phyloP scores from a whole-genome alignment of 2,329 filamentous ascomycete species.

The Hirsutella rhossiliensis region DNA sequence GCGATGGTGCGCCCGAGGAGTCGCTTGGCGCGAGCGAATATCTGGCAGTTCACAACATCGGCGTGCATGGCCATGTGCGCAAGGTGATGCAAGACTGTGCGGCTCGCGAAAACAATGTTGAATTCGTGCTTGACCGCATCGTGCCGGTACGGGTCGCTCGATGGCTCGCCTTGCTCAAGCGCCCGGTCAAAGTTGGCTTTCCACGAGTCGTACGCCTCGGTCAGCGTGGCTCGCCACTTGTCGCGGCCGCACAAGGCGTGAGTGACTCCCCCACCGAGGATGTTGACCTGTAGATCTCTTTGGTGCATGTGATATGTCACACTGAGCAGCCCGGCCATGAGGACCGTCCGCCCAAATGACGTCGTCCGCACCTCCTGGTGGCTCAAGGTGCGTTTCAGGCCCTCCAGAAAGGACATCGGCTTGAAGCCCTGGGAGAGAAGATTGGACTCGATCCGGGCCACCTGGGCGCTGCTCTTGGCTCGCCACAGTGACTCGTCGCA shows the following conservation, averaged over 20 bases:
- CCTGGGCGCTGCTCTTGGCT: slow-evolving; percentile 76
- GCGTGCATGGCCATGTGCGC: slow-evolving; percentile 98
- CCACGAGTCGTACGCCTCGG: slow-evolving; percentile 87
- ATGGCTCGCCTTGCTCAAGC: slow-evolving; percentile 45
- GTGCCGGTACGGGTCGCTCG: slow-evolving; percentile 41
- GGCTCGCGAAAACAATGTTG: slow-evolving; percentile 66
- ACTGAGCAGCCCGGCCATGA: slow-evolving; percentile 88
- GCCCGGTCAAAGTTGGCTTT: slow-evolving; percentile 82
- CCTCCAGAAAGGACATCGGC: slow-evolving; percentile 78
- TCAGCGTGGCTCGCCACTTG: slow-evolving; percentile 79
- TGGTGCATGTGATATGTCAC: slow-evolving; percentile 98
- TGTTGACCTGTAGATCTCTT: slow-evolving; percentile 82
- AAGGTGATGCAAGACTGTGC: slow-evolving; percentile 81
- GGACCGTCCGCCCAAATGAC: slow-evolving; percentile 79
- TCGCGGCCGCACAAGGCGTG: slow-evolving; percentile 75
- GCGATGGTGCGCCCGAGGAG: slow-evolving; percentile 80
- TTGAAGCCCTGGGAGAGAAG: slow-evolving; percentile 73
- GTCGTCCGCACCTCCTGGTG: slow-evolving; percentile 82
- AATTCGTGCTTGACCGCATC: slow-evolving; percentile 46
- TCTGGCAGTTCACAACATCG: slow-evolving; percentile 94
- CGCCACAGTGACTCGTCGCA: slow-evolving; percentile 92
- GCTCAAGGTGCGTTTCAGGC: slow-evolving; percentile 78
- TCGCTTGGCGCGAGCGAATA: slow-evolving; percentile 79
- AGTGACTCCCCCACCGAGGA: slow-evolving; percentile 59
- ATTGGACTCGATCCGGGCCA: slow-evolving; percentile 70